phyloP scores from a whole-genome alignment of 2,329 filamentous ascomycete species.

The Exophiala oligosperma region DNA sequence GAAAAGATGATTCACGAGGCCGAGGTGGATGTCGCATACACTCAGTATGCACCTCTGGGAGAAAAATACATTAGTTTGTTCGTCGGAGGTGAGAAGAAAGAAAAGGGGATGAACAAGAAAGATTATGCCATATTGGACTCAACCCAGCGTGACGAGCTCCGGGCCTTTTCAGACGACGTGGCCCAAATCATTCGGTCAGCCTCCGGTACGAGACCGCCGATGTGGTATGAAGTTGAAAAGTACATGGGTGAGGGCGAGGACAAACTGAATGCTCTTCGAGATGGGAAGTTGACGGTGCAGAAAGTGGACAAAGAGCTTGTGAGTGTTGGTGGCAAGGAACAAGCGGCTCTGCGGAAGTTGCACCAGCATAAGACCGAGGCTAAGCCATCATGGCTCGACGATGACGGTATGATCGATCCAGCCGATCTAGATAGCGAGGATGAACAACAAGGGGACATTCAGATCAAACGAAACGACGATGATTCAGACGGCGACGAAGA shows the following conservation, averaged over 20 bases:
- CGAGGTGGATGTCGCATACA: slow-evolving; percentile 63
- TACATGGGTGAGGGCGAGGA: slow-evolving; percentile 41
- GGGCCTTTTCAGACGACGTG: slow-evolving; percentile 24
- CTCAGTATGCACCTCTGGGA: slow-evolving; percentile 61
- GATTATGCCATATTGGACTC: slow-evolving; percentile 24
- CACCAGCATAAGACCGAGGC: not conserved
- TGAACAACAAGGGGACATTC: slow-evolving; percentile 11
- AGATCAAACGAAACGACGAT: not conserved
- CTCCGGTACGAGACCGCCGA: slow-evolving; percentile 36
- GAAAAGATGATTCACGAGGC: slow-evolving; percentile 42
- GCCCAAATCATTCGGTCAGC: slow-evolving; percentile 13
- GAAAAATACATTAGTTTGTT: slow-evolving; percentile 62
- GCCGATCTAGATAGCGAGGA: slow-evolving; percentile 21
- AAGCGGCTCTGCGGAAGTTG: slow-evolving; percentile 7
- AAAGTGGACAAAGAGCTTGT: slow-evolving; percentile 12
- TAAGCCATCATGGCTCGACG: slow-evolving; percentile 20
- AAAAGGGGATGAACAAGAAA: slow-evolving; percentile 16
- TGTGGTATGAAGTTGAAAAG: slow-evolving; percentile 47
- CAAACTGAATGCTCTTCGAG: slow-evolving; percentile 41
- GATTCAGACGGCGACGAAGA: slow-evolving; percentile 10
- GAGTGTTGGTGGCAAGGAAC: slow-evolving; percentile 16
- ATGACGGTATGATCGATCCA: slow-evolving; percentile 20
- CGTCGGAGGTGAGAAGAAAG: slow-evolving; percentile 31
- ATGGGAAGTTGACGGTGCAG: slow-evolving; percentile 16
- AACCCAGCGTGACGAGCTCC: slow-evolving; percentile 25